Percentiles rank a stretch among this genome's conserved stretches.
Conservation (phyloP, 176 grass and related monocot genomes). For the Phoenix dactylifera region DNA sequence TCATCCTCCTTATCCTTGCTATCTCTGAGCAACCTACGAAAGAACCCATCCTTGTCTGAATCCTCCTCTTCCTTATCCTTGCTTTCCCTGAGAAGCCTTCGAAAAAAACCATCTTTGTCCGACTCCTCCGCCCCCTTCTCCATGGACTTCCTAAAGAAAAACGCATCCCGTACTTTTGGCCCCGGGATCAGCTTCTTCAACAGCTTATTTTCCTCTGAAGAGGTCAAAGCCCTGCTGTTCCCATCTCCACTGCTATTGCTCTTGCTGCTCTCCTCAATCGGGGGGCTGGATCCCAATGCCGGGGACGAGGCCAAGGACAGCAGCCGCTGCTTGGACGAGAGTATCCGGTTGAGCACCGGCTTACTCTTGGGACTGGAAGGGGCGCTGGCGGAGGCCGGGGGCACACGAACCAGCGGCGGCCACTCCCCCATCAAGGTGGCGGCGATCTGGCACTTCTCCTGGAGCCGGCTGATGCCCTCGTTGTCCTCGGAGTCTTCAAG, state of each 20-base stretch:
- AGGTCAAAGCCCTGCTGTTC: constrained; percentile 29
- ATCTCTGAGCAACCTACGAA: constrained; percentile 46
- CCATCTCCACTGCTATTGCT: constrained; percentile 28
- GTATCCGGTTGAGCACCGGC: constrained; percentile 80
- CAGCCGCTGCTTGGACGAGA: constrained; percentile 74
- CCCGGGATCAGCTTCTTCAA: constrained; percentile 81
- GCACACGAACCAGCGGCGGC: constrained; percentile 40
- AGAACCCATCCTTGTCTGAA: constrained; percentile 42
- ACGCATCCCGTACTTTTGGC: constrained; percentile 72
- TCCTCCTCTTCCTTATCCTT: constrained; percentile 62
- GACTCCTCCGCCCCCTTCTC: constrained; percentile 74
- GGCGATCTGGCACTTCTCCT: constrained; percentile 87
- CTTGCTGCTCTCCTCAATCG: constrained; percentile 2
- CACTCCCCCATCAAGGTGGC: constrained; percentile 76
- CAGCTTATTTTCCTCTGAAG: constrained; percentile 82
- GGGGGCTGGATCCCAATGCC: constrained; percentile 33
- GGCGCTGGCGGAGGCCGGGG: constrained; percentile 22
- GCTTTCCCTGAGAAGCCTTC: constrained; percentile 46
- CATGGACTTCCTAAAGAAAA: constrained; percentile 66
- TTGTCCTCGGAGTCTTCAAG: constrained; percentile 71
- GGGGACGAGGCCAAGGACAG: constrained; percentile 67
- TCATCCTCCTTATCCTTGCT: constrained; percentile 69
- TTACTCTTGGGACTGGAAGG: constrained; percentile 58
- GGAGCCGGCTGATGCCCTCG: constrained; percentile 61
- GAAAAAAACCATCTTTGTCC: constrained; percentile 60